Percentiles rank a stretch among this genome's conserved stretches.
Evolutionary conservation across 2,329 filamentous ascomycete genomes (phyloP).

Genomic region (Hypoxylon sp.): DNA sequence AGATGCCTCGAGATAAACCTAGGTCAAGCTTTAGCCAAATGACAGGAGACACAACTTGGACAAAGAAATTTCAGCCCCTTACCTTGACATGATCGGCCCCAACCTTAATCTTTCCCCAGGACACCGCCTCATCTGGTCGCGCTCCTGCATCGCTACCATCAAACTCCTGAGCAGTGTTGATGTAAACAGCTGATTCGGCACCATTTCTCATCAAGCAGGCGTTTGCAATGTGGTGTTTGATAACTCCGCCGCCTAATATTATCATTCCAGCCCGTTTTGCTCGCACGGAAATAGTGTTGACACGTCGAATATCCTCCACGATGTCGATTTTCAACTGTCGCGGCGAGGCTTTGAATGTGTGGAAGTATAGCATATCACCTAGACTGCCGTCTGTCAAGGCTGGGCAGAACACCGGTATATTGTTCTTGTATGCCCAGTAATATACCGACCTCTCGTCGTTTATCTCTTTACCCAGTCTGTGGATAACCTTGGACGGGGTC

Average conservation of each 20-base stretch:
- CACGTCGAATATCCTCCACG: constrained; percentile 90
- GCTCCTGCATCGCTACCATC: constrained; percentile 97
- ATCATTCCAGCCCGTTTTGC: constrained; percentile 95
- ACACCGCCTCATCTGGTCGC: constrained; percentile 94
- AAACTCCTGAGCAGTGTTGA: constrained; percentile 98
- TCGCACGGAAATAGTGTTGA: constrained; percentile 91
- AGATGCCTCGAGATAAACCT: constrained; percentile 77
- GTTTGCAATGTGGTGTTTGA: constrained; percentile 99
- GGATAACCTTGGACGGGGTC: constrained; percentile 95
- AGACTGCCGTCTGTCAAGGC: constrained; percentile 95
- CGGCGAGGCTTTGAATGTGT: constrained; percentile 92
- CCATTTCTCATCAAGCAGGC: constrained; percentile 98
- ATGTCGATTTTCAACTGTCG: constrained; percentile 88
- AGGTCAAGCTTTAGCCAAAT: constrained; percentile 31
- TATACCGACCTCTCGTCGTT: constrained; percentile 92
- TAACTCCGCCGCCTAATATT: constrained; percentile 91
- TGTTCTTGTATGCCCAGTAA: constrained; percentile 98
- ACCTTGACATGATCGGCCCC: constrained; percentile 93
- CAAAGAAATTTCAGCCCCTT: constrained; percentile 44
- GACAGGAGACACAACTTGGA: constrained; percentile 1
- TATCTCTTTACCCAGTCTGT: constrained; percentile 92
- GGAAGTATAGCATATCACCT: constrained; percentile 99
- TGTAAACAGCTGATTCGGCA: constrained; percentile 95
- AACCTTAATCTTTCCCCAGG: constrained; percentile 97
- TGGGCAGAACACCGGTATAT: constrained; percentile 97